Evolutionary conservation across 1,139 yeast species (phyloP).

Genomic region (Pichia cactophila): DNA sequence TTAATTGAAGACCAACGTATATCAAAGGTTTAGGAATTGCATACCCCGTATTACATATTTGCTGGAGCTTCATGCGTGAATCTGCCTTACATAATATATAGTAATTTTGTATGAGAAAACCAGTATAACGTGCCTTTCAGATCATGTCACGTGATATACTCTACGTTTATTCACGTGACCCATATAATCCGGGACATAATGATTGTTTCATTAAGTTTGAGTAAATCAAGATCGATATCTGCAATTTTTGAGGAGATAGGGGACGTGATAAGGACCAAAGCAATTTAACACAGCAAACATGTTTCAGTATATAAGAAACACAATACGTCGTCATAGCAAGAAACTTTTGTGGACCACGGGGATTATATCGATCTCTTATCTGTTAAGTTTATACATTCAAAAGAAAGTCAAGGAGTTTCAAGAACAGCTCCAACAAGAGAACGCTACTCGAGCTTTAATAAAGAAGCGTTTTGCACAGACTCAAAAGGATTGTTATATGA

Average conservation of each 20-base stretch:
- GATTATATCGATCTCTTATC: slow-evolving; percentile 49
- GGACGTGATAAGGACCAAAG: background rate
- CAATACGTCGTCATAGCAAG: slow-evolving; percentile 55
- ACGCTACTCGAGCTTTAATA: slow-evolving; percentile 73
- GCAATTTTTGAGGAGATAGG: background rate
- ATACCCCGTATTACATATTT: no score
- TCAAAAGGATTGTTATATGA: slow-evolving; percentile 82
- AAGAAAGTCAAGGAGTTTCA: slow-evolving; percentile 59
- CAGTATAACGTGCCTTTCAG: no score
- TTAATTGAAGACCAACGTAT: no score
- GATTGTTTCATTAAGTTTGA: no score
- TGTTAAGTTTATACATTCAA: slow-evolving; percentile 52
- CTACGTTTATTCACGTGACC: no score
- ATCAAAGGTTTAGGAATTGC: no score
- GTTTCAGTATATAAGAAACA: slow-evolving; percentile 44
- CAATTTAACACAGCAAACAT: slow-evolving; percentile 23
- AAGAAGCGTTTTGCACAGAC: slow-evolving; percentile 77
- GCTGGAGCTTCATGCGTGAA: no score
- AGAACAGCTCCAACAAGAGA: slow-evolving; percentile 62
- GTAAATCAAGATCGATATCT: no score
- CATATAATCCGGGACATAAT: no score
- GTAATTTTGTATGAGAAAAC: no score
- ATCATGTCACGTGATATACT: no score
- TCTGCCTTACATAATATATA: no score
- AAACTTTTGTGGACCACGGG: slow-evolving; percentile 54